phyloP scores from a whole-genome alignment of 2,329 filamentous ascomycete species.

The Colletotrichum sp. region DNA sequence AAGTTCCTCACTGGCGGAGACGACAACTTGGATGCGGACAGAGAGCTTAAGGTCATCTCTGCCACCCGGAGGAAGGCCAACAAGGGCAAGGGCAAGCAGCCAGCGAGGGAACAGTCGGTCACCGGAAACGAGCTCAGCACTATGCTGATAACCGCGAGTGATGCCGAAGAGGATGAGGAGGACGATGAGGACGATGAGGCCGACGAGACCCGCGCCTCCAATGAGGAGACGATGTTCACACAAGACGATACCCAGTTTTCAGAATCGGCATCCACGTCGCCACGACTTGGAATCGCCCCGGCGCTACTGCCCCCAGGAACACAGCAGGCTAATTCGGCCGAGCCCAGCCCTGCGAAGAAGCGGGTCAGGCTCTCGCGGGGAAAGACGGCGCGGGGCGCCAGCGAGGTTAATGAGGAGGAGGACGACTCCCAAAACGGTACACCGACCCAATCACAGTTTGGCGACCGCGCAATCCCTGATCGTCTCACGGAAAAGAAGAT shows the following conservation, averaged over 20 bases:
- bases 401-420: not conserved
- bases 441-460: not conserved
- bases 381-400: not conserved
- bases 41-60: not conserved
- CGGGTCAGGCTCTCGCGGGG: constrained; percentile 1
- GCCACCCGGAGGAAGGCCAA: not conserved
- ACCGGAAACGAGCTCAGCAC: not conserved
- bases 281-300: not conserved
- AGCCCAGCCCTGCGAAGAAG: constrained; percentile 11
- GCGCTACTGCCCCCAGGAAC: not conserved
- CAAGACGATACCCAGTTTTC: not conserved
- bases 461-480: constrained; percentile 3
- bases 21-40: not conserved
- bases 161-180: not conserved
- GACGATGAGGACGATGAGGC: not conserved
- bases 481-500: constrained; percentile 9
- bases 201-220: not conserved
- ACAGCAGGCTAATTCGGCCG: not conserved
- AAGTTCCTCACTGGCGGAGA: not conserved
- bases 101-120: not conserved
- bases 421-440: not conserved
- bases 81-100: not conserved
- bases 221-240: not conserved
- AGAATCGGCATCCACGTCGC: not conserved
- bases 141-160: not conserved